These are phyloP conservation scores for Leccinum aurantiacum DNA, from an alignment of 768 basidiomycete species.

Conservation along the genomic window DNA sequence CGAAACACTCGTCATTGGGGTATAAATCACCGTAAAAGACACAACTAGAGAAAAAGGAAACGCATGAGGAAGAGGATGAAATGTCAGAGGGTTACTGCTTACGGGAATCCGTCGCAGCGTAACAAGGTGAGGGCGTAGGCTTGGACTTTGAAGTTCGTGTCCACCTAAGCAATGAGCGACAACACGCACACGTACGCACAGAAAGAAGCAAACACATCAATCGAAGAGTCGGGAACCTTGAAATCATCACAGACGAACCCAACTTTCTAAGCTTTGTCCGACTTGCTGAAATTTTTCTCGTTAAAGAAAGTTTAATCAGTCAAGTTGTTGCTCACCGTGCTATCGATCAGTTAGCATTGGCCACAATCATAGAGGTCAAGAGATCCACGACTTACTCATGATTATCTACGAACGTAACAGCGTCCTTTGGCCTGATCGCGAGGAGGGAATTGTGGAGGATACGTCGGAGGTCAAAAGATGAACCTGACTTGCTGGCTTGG, in stretches of 20 bases:
- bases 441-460: slow-evolving; percentile 74
- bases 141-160: slow-evolving; percentile 69
- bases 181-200: neutral
- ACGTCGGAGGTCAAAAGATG: slow-evolving; percentile 70
- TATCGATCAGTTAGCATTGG: slow-evolving; percentile 26
- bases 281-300: slow-evolving; percentile 42
- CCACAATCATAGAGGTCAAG: neutral
- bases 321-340: slow-evolving; percentile 56
- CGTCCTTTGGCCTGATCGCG: slow-evolving; percentile 67
- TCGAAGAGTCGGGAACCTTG: neutral
- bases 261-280: slow-evolving; percentile 80
- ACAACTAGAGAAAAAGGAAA: slow-evolving; percentile 47
- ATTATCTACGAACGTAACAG: slow-evolving; percentile 90
- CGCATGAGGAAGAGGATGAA: neutral
- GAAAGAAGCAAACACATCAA: neutral
- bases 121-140: slow-evolving; percentile 82
- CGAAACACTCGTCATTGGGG: slow-evolving; percentile 66
- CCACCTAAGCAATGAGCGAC: slow-evolving; percentile 50
- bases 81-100: slow-evolving; percentile 29
- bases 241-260: slow-evolving; percentile 48
- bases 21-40: slow-evolving; percentile 88
- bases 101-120: slow-evolving; percentile 72
- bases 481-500: slow-evolving; percentile 66
- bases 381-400: slow-evolving; percentile 62
- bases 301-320: slow-evolving; percentile 4